Conservation (phyloP, 2,329 filamentous ascomycete genomes). For the Fusarium nematophilum region DNA sequence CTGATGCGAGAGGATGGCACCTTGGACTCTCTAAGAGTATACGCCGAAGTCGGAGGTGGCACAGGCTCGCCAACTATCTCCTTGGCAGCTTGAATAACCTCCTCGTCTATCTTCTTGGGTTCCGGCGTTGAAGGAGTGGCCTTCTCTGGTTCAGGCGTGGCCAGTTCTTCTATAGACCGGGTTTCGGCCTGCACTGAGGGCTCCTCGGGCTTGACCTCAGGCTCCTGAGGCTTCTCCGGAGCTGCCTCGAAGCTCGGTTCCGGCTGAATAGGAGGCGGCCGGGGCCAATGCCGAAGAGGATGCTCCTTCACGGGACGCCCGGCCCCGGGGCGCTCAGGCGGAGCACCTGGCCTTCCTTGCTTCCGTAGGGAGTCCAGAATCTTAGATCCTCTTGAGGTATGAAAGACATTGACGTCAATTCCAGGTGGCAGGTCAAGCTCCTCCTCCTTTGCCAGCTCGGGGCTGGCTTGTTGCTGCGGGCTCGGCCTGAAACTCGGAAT, state of each 20-base stretch:
- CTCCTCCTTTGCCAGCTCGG: slow-evolving; percentile 29
- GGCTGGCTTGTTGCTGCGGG: slow-evolving; percentile 9
- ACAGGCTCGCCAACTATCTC: slow-evolving; percentile 35
- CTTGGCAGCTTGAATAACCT: slow-evolving; percentile 41
- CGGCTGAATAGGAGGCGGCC: slow-evolving; percentile 35
- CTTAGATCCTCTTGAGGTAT: slow-evolving; percentile 58
- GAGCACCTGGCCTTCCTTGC: slow-evolving; percentile 26
- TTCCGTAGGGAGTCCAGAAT: slow-evolving; percentile 55
- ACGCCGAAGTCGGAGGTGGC: slow-evolving; percentile 50
- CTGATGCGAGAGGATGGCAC: slow-evolving; percentile 90
- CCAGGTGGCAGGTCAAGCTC: slow-evolving; percentile 52
- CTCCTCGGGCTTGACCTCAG: slow-evolving; percentile 6
- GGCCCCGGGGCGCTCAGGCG: slow-evolving; percentile 14
- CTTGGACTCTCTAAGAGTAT: slow-evolving; percentile 86
- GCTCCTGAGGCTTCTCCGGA: slow-evolving; percentile 8
- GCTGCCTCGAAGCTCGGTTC: slow-evolving; percentile 6
- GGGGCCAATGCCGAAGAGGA: slow-evolving; percentile 51
- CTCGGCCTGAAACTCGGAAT: slow-evolving; percentile 19
- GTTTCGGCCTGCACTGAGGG: not conserved
- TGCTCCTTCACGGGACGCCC: slow-evolving; percentile 49
- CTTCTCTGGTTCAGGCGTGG: not conserved
- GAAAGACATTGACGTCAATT: slow-evolving; percentile 61
- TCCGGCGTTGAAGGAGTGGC: slow-evolving; percentile 1
- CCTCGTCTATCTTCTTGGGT: slow-evolving; percentile 25
- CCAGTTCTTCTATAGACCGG: not conserved